Base-by-base conservation (phyloP, 2,329 filamentous ascomycete species). In the Talaromyces pinophilus region DNA sequence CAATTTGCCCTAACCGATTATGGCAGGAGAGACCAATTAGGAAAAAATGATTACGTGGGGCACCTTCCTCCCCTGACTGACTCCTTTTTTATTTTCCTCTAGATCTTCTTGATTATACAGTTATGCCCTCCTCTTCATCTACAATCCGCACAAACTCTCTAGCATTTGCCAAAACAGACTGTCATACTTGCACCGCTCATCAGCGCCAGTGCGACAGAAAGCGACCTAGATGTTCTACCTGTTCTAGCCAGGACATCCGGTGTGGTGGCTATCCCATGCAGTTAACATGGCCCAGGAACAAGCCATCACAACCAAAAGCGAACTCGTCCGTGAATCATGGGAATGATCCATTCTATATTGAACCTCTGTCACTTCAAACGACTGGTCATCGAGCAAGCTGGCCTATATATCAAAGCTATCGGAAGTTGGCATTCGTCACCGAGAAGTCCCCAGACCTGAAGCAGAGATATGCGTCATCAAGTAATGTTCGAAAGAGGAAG, bases 221-320 rank as follows among this genome's bases (percentile, higher is more conserved):
- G 52, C 67, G 54, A 19, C 66, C 64, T 35, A 68, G 48, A 61
- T 68, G 64, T 30, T 68, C 64, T 15, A 44, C 57, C 17, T 57
- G 61, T 54, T 68, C 55, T 10, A 35, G 25, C 28, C 60, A 44
- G 13, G 48, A 63, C n/a, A 52, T 67, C 17, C 40, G 52, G 13
- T 64, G 62, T 42, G 62, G 62, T 30, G 62, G 62, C 3, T 64
- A 64, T 35, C 62, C 62, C 42, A 64, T 64, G 62, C 62, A 59
- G 19, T 25, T 64, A 40, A 59, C 3, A 64, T 64, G 62, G 62
- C 5, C 54, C 44, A 28, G 46, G 15, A 50, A 28, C 19, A 50
- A 50, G n/a, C 10, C 52, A 5, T 2, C 3, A 11, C 7, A 19
- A 33, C 42, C 28, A 59, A 64, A 15, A 50, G n/a, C 54, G 11